Conservation (phyloP, 106 monocot species). For the Phalaenopsis equestris region DNA sequence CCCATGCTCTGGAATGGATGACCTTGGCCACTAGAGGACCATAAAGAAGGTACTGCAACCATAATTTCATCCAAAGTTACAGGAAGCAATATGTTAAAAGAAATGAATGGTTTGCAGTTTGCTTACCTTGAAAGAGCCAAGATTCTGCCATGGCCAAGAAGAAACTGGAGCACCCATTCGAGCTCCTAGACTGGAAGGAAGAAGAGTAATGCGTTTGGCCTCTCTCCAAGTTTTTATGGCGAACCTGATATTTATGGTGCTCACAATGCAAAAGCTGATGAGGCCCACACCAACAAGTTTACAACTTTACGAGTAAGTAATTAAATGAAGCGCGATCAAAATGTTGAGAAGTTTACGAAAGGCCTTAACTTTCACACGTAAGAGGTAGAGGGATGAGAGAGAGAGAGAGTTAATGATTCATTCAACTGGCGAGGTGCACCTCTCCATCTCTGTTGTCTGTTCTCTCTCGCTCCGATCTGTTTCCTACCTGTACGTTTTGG, state of each 20-base stretch:
- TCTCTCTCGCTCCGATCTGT: background rate
- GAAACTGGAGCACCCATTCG: constrained; percentile 25
- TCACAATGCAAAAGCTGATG: background rate
- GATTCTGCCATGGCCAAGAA: constrained; percentile 44
- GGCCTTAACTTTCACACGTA: background rate
- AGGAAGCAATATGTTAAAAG: background rate
- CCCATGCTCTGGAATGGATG: constrained; percentile 41
- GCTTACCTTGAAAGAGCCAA: constrained; percentile 42
- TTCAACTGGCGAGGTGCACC: background rate
- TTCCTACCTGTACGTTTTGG: constrained; percentile 5
- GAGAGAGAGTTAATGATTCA: no score
- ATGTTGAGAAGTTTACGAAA: background rate
- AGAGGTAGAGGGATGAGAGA: background rate
- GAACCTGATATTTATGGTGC: background rate
- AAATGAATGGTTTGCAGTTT: background rate
- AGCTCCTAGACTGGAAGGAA: background rate
- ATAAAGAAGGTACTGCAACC: constrained; percentile 72
- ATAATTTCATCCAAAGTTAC: background rate
- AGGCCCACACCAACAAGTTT: background rate
- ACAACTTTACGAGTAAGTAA: background rate
- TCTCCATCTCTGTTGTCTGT: background rate
- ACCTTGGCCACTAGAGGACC: constrained; percentile 65
- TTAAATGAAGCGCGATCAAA: background rate
- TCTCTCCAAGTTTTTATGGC: background rate
- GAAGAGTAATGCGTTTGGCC: background rate